Conservation (phyloP, 2,329 filamentous ascomycete species). For the Ophiostoma quercus region DNA sequence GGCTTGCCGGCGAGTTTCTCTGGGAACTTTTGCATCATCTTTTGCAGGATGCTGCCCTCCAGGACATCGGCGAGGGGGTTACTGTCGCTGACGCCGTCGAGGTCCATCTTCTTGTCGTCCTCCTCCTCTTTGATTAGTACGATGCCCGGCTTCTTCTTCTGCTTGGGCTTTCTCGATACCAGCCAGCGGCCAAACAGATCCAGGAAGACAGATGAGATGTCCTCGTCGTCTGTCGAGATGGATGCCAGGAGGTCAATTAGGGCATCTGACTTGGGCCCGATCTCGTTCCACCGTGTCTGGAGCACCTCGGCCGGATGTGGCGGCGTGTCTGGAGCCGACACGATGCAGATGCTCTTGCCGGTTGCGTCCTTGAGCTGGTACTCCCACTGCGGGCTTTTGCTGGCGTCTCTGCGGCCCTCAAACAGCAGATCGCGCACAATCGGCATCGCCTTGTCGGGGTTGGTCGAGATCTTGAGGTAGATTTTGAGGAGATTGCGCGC, state of each 20-base stretch:
- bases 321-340: slow-evolving; percentile 32
- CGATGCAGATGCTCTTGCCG: slow-evolving; percentile 45
- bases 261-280: slow-evolving; percentile 45
- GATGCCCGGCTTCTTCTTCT: slow-evolving; percentile 26
- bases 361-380: slow-evolving; percentile 40
- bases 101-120: slow-evolving; percentile 27
- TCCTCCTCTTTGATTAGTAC: slow-evolving; percentile 30
- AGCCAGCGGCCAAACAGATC: slow-evolving; percentile 56
- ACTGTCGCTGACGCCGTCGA: background rate
- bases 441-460: slow-evolving; percentile 43
- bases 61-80: slow-evolving; percentile 48
- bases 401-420: slow-evolving; percentile 41
- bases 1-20: slow-evolving; percentile 60
- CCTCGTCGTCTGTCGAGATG: slow-evolving; percentile 49
- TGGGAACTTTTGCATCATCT: slow-evolving; percentile 58
- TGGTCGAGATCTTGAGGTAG: slow-evolving; percentile 53
- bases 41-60: slow-evolving; percentile 59
- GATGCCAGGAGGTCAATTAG: slow-evolving; percentile 47
- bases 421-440: slow-evolving; percentile 54
- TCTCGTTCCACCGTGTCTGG: slow-evolving; percentile 32
- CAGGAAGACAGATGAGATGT: slow-evolving; percentile 57
- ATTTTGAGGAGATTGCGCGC: slow-evolving; percentile 50
- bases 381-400: slow-evolving; percentile 43
- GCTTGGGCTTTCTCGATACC: slow-evolving; percentile 28
- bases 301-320: slow-evolving; percentile 29